phyloP scores from a whole-genome alignment of 495 filamentous ascomycete species.

The Copromyces sp. region DNA sequence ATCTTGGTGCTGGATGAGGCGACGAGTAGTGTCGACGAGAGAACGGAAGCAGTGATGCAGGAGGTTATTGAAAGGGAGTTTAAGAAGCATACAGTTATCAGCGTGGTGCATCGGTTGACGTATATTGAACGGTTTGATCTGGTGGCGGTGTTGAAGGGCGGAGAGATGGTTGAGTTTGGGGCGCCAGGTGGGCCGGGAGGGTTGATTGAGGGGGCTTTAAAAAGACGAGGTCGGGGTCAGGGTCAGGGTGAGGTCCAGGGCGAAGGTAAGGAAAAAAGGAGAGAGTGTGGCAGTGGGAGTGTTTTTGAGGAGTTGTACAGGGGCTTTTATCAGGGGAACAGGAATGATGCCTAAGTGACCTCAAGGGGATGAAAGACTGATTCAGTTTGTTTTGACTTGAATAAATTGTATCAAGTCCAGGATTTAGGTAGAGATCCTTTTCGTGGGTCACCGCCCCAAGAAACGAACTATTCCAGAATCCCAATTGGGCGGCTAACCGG shows the following conservation, averaged over 20 bases:
- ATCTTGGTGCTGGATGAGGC: conserved; percentile 25
- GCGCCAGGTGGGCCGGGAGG: conserved; percentile 20
- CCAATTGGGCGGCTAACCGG: no score
- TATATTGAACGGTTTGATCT: conserved; percentile 32
- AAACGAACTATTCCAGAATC: not conserved
- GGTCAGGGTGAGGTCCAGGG: not conserved
- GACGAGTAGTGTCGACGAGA: conserved; percentile 27
- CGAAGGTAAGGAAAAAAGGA: no score
- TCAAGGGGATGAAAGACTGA: not conserved
- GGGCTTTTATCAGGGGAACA: not conserved
- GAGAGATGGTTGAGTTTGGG: conserved; percentile 28
- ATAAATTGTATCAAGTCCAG: not conserved
- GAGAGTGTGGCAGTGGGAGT: not conserved
- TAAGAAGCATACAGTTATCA: conserved; percentile 29
- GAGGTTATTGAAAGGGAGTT: conserved; percentile 31
- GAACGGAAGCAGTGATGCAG: conserved; percentile 31
- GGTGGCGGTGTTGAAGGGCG: conserved; percentile 30
- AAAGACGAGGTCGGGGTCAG: not conserved
- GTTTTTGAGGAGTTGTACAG: not conserved
- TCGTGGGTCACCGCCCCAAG: not conserved
- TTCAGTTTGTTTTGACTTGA: not conserved
- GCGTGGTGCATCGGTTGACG: conserved; percentile 32
- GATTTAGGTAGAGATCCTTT: not conserved
- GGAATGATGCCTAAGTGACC: not conserved
- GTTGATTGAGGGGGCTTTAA: conserved; percentile 2